These are phyloP conservation scores for Acer yangbiense DNA, from an alignment of 345 rosid species.

Conservation along the genomic window DNA sequence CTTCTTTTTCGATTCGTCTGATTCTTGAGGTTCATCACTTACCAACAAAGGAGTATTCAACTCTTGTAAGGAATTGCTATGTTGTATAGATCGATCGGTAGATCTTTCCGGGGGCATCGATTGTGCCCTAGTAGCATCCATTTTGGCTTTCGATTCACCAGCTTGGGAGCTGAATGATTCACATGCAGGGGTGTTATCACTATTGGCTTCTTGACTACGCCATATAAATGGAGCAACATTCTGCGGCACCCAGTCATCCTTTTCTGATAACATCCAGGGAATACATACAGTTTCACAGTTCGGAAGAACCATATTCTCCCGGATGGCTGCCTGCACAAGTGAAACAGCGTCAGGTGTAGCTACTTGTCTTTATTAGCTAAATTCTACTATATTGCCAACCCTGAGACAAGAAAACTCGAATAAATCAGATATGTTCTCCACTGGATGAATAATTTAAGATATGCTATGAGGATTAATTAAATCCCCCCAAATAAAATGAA, in stretches of 20 bases:
- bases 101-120: constrained; percentile 26
- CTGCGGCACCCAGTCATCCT: constrained; percentile 84
- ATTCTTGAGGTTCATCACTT: constrained; percentile 38
- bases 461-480: neutral
- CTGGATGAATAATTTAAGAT: neutral
- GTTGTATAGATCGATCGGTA: constrained; percentile 14
- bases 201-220: constrained; percentile 68
- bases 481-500: neutral
- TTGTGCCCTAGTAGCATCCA: constrained; percentile 24
- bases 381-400: neutral
- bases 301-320: constrained; percentile 89
- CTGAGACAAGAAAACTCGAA: neutral
- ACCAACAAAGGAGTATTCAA: constrained; percentile 53
- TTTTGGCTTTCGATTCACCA: constrained; percentile 44
- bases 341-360: constrained; percentile 22
- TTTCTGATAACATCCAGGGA: constrained; percentile 90
- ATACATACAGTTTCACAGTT: constrained; percentile 73
- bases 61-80: constrained; percentile 51
- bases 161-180: constrained; percentile 32
- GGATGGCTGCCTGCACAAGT: constrained; percentile 57
- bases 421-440: neutral
- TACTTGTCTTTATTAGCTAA: neutral
- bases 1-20: constrained; percentile 21
- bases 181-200: constrained; percentile 31
- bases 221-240: constrained; percentile 82